These are phyloP conservation scores for Sarcodon aspratus DNA, from an alignment of 768 basidiomycete species.

Conservation along the genomic window DNA sequence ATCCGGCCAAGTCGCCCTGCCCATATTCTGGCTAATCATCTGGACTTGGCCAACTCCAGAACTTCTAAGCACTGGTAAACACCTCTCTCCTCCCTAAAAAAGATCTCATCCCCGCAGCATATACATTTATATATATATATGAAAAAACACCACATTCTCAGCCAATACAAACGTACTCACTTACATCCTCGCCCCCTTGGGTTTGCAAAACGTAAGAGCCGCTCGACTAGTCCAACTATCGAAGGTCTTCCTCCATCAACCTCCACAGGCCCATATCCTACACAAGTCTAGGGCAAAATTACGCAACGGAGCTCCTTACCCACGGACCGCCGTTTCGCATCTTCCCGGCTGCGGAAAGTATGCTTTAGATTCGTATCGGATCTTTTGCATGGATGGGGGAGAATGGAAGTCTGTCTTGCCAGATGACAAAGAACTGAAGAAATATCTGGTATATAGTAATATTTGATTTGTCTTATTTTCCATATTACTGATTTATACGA, in stretches of 20 bases:
- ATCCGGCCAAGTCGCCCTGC: conserved; percentile 48
- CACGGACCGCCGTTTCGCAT: conserved; percentile 39
- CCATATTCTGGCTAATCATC: conserved; percentile 50
- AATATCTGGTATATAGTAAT: conserved; percentile 38
- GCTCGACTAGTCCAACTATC: conserved; percentile 24
- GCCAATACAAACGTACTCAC: too few relatives aligned
- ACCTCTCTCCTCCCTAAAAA: neutral
- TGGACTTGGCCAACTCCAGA: conserved; percentile 46
- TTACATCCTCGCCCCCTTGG: neutral
- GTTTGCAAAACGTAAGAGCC: neutral
- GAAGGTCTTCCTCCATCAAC: conserved; percentile 34
- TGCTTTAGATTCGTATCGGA: conserved; percentile 67
- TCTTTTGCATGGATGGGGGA: conserved; percentile 38
- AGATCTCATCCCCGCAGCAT: too few relatives aligned
- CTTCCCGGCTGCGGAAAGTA: conserved; percentile 59
- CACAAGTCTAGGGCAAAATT: conserved; percentile 20
- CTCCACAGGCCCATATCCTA: conserved; percentile 21
- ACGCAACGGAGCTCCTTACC: conserved; percentile 21
- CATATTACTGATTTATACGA: neutral
- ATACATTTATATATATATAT: too few relatives aligned
- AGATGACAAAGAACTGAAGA: conserved; percentile 55
- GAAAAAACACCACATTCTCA: too few relatives aligned
- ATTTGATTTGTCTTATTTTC: neutral
- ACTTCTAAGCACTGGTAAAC: conserved; percentile 42
- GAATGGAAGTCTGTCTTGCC: conserved; percentile 60